phyloP scores from a whole-genome alignment of 1,284 basidiomycete genomes.

The Sporisorium iseilematis-ciliati region DNA sequence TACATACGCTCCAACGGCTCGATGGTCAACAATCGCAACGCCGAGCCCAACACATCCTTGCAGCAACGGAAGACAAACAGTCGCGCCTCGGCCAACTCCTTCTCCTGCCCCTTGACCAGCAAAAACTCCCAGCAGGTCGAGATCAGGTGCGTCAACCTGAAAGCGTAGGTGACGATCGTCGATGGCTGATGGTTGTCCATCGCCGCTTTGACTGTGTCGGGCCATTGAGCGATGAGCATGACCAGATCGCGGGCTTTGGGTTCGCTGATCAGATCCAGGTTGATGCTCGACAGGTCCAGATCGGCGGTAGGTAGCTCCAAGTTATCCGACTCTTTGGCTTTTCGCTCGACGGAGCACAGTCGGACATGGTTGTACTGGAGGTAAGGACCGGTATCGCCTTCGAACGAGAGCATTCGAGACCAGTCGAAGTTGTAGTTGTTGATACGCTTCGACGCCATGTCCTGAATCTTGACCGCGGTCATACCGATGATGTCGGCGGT shows the following conservation, averaged over 20 bases:
- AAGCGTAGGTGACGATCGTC: slow-evolving; percentile 83
- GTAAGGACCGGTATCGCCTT: slow-evolving; percentile 87
- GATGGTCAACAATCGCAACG: slow-evolving; percentile 88
- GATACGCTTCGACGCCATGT: slow-evolving; percentile 95
- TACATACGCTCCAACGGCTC: slow-evolving; percentile 88
- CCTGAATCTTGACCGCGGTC: slow-evolving; percentile 97
- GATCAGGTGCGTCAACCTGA: slow-evolving; percentile 83
- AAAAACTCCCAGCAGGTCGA: slow-evolving; percentile 89
- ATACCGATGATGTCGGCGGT: slow-evolving; percentile 90
- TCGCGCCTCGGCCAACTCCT: slow-evolving; percentile 82
- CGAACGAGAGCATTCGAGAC: slow-evolving; percentile 94
- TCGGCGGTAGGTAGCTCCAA: slow-evolving; percentile 76
- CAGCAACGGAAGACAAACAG: slow-evolving; percentile 91
- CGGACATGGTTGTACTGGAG: slow-evolving; percentile 89
- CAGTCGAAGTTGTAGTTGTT: slow-evolving; percentile 98
- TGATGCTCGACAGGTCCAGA: slow-evolving; percentile 75
- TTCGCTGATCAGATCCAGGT: slow-evolving; percentile 77
- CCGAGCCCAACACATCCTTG: slow-evolving; percentile 85
- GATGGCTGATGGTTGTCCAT: slow-evolving; percentile 89
- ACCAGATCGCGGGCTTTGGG: slow-evolving; percentile 87
- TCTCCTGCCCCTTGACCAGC: slow-evolving; percentile 81
- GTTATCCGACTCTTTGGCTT: slow-evolving; percentile 82
- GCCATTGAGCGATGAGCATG: slow-evolving; percentile 88
- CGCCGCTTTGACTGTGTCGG: slow-evolving; percentile 87
- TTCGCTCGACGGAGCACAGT: slow-evolving; percentile 89